Percentiles rank a stretch among this genome's conserved stretches.
Conservation (phyloP, 306 rosid genomes). For the Quercus wislizeni region DNA sequence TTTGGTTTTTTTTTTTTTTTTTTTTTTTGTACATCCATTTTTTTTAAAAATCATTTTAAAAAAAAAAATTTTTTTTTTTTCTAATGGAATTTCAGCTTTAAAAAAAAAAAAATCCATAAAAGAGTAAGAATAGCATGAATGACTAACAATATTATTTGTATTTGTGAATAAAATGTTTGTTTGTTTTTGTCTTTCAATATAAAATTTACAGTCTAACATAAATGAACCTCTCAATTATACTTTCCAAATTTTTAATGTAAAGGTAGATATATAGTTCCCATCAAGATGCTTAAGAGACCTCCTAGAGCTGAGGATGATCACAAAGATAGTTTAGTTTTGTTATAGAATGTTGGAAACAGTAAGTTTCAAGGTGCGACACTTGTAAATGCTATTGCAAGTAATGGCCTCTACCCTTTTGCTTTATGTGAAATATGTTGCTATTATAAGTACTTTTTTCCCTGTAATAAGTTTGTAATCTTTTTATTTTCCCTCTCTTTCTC, state of each 20-base stretch:
- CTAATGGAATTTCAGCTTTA: too few relatives aligned
- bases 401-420: constrained; percentile 1
- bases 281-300: constrained; percentile 23
- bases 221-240: background rate
- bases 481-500: too few relatives aligned
- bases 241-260: background rate
- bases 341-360: constrained; percentile 32
- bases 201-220: background rate
- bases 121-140: background rate
- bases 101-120: too few relatives aligned
- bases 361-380: constrained; percentile 28
- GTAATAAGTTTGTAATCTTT: background rate
- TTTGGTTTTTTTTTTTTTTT: too few relatives aligned
- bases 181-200: too few relatives aligned
- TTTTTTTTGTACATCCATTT: too few relatives aligned
- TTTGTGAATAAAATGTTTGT: background rate
- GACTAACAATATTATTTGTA: background rate
- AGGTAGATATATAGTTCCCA: constrained; percentile 29
- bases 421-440: background rate
- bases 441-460: background rate
- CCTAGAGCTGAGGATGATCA: constrained; percentile 21
- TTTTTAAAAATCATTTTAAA: too few relatives aligned
- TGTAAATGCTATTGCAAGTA: constrained; percentile 48
- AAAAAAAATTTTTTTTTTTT: too few relatives aligned
- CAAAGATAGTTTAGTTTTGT: constrained; percentile 21